phyloP scores from a whole-genome alignment of 768 basidiomycete genomes.

The Harrya chromipes region DNA sequence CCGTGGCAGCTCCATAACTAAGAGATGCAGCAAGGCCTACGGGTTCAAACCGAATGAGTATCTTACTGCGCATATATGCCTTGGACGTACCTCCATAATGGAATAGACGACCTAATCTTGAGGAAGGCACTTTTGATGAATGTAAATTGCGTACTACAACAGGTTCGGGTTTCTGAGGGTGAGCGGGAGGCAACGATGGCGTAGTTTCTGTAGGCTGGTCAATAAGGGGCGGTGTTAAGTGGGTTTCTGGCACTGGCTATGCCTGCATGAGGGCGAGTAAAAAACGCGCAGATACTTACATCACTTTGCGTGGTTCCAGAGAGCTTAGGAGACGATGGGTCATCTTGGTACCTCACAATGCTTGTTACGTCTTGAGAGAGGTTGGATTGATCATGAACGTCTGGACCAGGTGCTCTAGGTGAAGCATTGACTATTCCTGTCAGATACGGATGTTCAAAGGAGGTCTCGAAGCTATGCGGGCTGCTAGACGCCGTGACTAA shows the following conservation, averaged over 20 bases:
- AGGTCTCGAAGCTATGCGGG: too few species aligned
- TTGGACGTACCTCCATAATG: slow-evolving; percentile 81
- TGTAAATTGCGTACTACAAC: slow-evolving; percentile 46
- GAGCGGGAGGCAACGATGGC: neutral
- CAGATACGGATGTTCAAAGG: too few species aligned
- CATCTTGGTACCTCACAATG: neutral
- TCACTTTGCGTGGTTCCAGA: neutral
- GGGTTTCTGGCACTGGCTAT: neutral
- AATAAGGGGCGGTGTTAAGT: neutral
- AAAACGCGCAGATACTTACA: slow-evolving; percentile 4
- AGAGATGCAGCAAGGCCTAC: slow-evolving; percentile 88
- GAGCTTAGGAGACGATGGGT: neutral
- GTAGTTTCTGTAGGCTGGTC: slow-evolving; percentile 4
- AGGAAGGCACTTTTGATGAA: slow-evolving; percentile 89
- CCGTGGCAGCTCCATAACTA: slow-evolving; percentile 85
- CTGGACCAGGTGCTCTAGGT: neutral
- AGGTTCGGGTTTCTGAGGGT: neutral
- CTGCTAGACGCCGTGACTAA: neutral
- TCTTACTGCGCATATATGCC: neutral
- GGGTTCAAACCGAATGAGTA: neutral
- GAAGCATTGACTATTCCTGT: neutral
- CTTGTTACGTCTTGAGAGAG: neutral
- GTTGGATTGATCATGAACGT: neutral
- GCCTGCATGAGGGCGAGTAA: neutral
- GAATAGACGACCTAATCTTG: slow-evolving; percentile 82